A percentile compares a stretch with the other conserved stretches of the same genome.
These are phyloP conservation scores for Cyclotella cryptica DNA, from an alignment of 108 stramenopile species.

Conservation along the genomic window DNA sequence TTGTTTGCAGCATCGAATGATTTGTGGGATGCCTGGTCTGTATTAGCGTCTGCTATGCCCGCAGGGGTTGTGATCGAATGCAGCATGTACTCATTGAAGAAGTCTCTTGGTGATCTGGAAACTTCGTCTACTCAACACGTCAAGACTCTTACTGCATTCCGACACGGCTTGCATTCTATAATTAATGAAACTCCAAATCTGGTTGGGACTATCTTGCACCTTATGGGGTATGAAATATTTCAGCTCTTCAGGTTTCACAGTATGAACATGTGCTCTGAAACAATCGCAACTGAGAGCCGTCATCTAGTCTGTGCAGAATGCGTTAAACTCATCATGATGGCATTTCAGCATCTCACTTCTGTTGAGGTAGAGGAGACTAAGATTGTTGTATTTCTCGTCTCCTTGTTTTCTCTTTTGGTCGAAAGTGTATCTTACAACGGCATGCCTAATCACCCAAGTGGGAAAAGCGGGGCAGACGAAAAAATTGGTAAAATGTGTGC, in stretches of 20 bases:
- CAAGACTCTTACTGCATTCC: slow-evolving; percentile 55
- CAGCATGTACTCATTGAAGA: slow-evolving; percentile 60
- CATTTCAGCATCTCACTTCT: slow-evolving; percentile 68
- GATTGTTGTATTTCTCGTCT: slow-evolving; percentile 58
- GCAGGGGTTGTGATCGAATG: slow-evolving; percentile 38
- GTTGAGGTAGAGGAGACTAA: slow-evolving; percentile 51
- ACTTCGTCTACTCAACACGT: slow-evolving; percentile 38
- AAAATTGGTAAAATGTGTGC: slow-evolving; percentile 78
- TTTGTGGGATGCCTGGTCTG: slow-evolving; percentile 76
- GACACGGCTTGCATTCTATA: slow-evolving; percentile 43
- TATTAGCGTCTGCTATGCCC: slow-evolving; percentile 42
- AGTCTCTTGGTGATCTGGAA: slow-evolving; percentile 55
- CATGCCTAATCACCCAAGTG: slow-evolving; percentile 72
- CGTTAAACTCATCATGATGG: slow-evolving; percentile 73
- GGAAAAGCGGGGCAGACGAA: slow-evolving; percentile 55
- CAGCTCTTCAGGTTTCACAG: slow-evolving; percentile 68
- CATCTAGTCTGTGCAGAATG: slow-evolving; percentile 64
- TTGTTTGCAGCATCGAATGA: slow-evolving; percentile 42
- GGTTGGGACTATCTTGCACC: slow-evolving; percentile 48
- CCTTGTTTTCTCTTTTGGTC: slow-evolving; percentile 66
- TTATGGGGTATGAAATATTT: slow-evolving; percentile 62
- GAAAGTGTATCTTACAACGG: slow-evolving; percentile 79
- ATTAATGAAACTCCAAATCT: slow-evolving; percentile 39
- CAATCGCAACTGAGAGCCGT: slow-evolving; percentile 43
- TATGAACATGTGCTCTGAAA: slow-evolving; percentile 30